Conservation (phyloP, 164 flowering plant genomes). For the Echeveria elegans region DNA sequence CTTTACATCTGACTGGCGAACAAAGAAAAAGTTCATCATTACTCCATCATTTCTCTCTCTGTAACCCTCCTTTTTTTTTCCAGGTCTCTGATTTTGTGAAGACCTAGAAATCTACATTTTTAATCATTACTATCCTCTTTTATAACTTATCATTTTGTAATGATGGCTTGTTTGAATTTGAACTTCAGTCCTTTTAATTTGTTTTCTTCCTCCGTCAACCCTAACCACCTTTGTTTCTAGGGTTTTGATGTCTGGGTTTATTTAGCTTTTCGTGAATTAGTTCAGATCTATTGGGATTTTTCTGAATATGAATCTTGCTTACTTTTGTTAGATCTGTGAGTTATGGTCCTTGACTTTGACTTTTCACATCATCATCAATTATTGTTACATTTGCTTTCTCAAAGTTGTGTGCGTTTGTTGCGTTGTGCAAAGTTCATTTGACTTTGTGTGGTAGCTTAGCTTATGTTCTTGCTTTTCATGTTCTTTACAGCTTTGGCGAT, state of each 20-base stretch:
- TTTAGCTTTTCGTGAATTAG: slow-evolving; percentile 7
- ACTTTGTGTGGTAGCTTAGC: background rate
- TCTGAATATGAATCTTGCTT: slow-evolving; percentile 23
- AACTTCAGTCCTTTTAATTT: background rate
- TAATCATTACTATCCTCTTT: slow-evolving; percentile 6
- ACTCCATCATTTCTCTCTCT: slow-evolving; percentile 14
- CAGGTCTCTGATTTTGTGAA: slow-evolving; percentile 1
- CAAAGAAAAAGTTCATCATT: slow-evolving; percentile 35
- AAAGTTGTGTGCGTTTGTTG: background rate
- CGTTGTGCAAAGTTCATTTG: background rate
- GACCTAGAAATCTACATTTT: background rate
- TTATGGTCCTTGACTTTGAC: slow-evolving; percentile 5
- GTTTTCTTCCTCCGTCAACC: slow-evolving; percentile 1
- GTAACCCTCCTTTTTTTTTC: background rate
- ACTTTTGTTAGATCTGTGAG: background rate
- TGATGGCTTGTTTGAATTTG: background rate
- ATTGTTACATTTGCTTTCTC: background rate
- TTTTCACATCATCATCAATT: slow-evolving; percentile 5
- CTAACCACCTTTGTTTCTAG: background rate
- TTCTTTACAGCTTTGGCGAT: background rate
- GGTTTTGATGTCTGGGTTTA: slow-evolving; percentile 14
- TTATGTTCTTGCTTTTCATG: background rate
- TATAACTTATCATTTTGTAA: background rate
- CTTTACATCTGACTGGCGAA: slow-evolving; percentile 18
- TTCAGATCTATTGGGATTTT: slow-evolving; percentile 33